Conservation (phyloP, 257 asterid species). For the Euphrasia confusa region DNA sequence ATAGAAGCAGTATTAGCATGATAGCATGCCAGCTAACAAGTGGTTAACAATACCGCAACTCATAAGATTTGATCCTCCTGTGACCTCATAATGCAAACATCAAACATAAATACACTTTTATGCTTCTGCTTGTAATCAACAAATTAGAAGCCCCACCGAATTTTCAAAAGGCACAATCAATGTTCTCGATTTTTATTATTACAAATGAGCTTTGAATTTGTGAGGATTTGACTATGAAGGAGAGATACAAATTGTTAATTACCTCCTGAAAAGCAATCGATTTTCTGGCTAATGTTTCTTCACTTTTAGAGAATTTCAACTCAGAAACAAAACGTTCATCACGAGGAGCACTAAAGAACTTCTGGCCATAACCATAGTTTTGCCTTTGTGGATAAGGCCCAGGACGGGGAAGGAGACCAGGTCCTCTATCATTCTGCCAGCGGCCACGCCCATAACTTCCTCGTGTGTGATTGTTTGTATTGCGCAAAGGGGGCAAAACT, state of each 20-base stretch:
- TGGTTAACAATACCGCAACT: conserved; percentile 13
- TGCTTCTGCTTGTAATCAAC: conserved; percentile 14
- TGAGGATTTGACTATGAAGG: conserved; percentile 10
- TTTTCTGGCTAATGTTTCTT: conserved; percentile 91
- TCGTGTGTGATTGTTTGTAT: conserved; percentile 52
- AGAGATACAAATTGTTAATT: conserved; percentile 11
- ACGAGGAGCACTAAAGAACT: conserved; percentile 52
- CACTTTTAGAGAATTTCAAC: conserved; percentile 82
- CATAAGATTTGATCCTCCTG: conserved; percentile 16
- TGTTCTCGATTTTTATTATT: conserved; percentile 10
- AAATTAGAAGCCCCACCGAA: background rate
- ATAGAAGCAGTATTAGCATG: background rate
- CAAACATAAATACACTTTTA: conserved; percentile 5
- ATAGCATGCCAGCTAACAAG: conserved; percentile 13
- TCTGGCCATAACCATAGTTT: conserved; percentile 49
- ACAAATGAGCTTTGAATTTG: conserved; percentile 10
- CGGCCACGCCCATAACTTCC: conserved; percentile 85
- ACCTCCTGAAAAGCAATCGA: conserved; percentile 82
- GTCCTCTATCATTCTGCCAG: conserved; percentile 76
- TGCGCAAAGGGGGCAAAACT: conserved; percentile 67
- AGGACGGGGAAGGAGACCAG: conserved; percentile 81
- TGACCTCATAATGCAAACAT: conserved; percentile 15
- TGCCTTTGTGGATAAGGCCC: conserved; percentile 70
- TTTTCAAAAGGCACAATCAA: conserved; percentile 15
- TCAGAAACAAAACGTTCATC: conserved; percentile 92